Evolutionary conservation across 2,329 filamentous ascomycete genomes (phyloP).

Genomic region (Trichoderma sp.): DNA sequence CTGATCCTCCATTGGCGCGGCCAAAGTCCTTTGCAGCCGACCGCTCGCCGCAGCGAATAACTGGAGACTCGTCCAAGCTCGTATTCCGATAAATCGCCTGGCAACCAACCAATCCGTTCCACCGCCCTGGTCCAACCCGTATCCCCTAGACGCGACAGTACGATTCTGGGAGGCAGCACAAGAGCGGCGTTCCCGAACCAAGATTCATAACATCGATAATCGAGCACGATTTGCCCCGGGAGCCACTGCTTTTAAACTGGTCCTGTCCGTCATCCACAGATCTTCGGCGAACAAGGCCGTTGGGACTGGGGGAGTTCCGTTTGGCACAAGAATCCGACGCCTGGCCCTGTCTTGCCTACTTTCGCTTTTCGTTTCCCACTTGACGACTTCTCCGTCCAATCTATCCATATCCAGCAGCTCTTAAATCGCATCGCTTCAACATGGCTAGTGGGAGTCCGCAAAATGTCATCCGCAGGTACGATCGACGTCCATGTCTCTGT

Average conservation of each 20-base stretch:
- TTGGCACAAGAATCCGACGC: conserved; percentile 4
- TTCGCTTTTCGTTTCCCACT: background rate
- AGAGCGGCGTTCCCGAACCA: conserved; percentile 13
- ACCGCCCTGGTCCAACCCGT: conserved; percentile 28
- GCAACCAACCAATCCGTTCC: conserved; percentile 30
- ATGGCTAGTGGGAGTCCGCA: conserved; percentile 48
- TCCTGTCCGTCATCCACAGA: conserved; percentile 11
- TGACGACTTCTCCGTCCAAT: background rate
- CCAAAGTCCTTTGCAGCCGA: conserved; percentile 5
- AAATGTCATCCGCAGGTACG: conserved; percentile 66
- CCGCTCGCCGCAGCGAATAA: conserved; percentile 17
- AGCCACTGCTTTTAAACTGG: conserved; percentile 11
- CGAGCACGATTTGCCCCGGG: background rate
- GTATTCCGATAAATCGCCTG: conserved; percentile 29
- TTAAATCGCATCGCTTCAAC: conserved; percentile 26
- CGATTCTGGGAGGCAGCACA: conserved; percentile 21
- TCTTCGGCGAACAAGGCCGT: conserved; percentile 17
- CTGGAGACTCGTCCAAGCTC: conserved; percentile 26
- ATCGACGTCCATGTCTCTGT: background rate
- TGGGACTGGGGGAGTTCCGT: conserved; percentile 17
- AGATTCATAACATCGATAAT: conserved; percentile 15
- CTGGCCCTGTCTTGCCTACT: conserved; percentile 1
- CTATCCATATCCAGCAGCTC: background rate
- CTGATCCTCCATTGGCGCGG: conserved; percentile 10
- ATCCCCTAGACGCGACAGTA: conserved; percentile 25